Base-by-base conservation (phyloP, 768 basidiomycete genomes). In the Lentinula detonsa region DNA sequence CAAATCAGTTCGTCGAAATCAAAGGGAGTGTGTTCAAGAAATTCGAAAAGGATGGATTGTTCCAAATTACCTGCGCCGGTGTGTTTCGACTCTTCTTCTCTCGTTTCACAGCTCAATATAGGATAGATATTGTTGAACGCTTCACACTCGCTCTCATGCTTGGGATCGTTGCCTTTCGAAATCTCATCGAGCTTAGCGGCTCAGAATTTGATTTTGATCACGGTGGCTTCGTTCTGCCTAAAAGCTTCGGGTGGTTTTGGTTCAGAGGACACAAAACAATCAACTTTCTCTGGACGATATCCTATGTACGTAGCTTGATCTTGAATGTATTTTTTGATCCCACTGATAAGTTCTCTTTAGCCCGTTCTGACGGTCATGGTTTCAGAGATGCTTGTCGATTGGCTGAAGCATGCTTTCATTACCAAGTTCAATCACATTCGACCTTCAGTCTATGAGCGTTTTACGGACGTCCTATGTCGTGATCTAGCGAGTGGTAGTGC, bases 1-100 rank as follows among this genome's bases (percentile, higher is more conserved):
- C 94, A 49, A 99, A 98, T 69, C 97, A 99, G 72, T 98, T 99
- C 68, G 96, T 98, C 37, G 97, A 99, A 74, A 98, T 98, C 73
- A 99, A 99, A 74, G 95, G 96, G 37, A 94, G 92, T 70, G 97
- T 99, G 1, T 99, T 99, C 85, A 99, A 98, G 75, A 98, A 90
- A 71, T 98, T 99, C 67, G 97, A 98, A 71, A 99, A 98, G 71
- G 97, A 99, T 68, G 98, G 91, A 69, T 82, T 99, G 8, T 98
- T 99, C 71, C 97, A 99, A 73, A 95, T 99, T 62, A 95, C 95
- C 51, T 99, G 97, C 66, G 97, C 97, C 64, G 93, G 93, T 93
- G 65, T 46, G 81, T 62, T 18, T 15, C 1, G 21, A 37, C 9
- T 13, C 40, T 9, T 13, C n/a, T 15, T 33, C 5, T 51, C 54